These are phyloP conservation scores for Choiromyces venosus DNA, from an alignment of 495 filamentous ascomycete genomes.

Conservation along the genomic window DNA sequence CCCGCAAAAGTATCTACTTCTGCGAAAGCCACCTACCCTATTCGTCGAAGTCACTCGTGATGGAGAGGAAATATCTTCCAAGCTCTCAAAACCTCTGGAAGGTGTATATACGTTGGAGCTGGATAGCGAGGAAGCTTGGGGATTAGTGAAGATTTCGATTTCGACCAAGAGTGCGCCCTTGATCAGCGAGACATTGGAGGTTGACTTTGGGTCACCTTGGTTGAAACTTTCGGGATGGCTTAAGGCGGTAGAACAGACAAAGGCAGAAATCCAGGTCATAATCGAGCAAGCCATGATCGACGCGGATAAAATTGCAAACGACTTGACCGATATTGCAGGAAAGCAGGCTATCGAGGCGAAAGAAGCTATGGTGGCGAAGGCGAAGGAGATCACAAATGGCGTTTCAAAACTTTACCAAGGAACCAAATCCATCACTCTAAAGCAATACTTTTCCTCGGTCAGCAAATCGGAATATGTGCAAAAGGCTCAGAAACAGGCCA, in stretches of 20 bases:
- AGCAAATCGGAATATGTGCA: conserved; percentile 33
- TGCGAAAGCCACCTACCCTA: conserved; percentile 51
- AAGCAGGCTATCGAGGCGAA: conserved; percentile 30
- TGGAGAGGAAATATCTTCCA: conserved; percentile 46
- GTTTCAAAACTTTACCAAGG: conserved; percentile 32
- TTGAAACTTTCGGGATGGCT: conserved; percentile 56
- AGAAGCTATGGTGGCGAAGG: conserved; percentile 22
- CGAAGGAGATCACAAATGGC: conserved; percentile 28
- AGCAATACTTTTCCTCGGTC: conserved; percentile 16
- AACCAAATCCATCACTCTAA: conserved; percentile 26
- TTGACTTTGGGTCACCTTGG: conserved; percentile 62
- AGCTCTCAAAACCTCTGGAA: conserved; percentile 53
- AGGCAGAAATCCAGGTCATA: conserved; percentile 49
- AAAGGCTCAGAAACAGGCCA: conserved; percentile 37
- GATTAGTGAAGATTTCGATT: conserved; percentile 55
- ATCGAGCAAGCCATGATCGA: conserved; percentile 50
- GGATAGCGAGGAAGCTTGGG: conserved; percentile 52
- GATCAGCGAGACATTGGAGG: conserved; percentile 51
- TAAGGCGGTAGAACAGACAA: conserved; percentile 49
- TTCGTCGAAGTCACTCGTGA: conserved; percentile 51
- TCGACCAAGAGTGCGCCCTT: conserved; percentile 51
- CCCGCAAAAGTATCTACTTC: conserved; percentile 48
- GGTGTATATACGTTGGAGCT: conserved; percentile 54
- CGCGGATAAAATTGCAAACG: conserved; percentile 34
- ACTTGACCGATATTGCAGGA: conserved; percentile 32